Evolutionary conservation across 345 rosid species (phyloP).

Genomic region (Euphorbia tirucalli): DNA sequence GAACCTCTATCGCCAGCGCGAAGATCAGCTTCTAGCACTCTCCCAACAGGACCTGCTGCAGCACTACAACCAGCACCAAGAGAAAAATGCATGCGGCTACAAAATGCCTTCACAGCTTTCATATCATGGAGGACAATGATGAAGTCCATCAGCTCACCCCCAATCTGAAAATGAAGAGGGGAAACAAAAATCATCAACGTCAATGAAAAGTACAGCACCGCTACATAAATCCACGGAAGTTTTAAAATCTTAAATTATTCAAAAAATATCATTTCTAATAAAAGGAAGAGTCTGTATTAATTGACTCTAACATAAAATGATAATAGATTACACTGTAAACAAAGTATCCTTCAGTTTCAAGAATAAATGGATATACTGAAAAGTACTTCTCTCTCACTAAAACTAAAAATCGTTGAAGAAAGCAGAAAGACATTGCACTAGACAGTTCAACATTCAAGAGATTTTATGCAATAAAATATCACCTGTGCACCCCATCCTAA

Average conservation of each 20-base stretch:
- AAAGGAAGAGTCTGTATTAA: not conserved
- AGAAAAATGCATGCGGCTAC: constrained; percentile 95
- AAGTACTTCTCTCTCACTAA: not conserved
- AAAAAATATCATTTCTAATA: not conserved
- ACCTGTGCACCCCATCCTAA: constrained; percentile 99
- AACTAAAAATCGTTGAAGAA: not conserved
- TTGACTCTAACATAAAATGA: not conserved
- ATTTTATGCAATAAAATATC: constrained; percentile 9
- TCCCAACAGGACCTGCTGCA: constrained; percentile 96
- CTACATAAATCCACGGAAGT: not conserved
- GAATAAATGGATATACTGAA: not conserved
- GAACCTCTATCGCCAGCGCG: constrained; percentile 93
- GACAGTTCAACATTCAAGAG: not conserved
- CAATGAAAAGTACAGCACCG: not conserved
- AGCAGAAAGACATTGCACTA: not conserved
- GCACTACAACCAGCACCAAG: constrained; percentile 98
- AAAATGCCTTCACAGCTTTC: constrained; percentile 92
- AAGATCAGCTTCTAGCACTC: constrained; percentile 94
- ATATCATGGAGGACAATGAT: constrained; percentile 81
- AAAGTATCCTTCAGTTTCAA: not conserved
- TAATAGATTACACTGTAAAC: not conserved
- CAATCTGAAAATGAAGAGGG: constrained; percentile 46
- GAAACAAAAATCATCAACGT: not conserved
- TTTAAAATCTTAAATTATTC: not conserved
- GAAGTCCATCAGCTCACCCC: constrained; percentile 97